phyloP scores from a whole-genome alignment of 331 rosid species.

The Acacia concinna region DNA sequence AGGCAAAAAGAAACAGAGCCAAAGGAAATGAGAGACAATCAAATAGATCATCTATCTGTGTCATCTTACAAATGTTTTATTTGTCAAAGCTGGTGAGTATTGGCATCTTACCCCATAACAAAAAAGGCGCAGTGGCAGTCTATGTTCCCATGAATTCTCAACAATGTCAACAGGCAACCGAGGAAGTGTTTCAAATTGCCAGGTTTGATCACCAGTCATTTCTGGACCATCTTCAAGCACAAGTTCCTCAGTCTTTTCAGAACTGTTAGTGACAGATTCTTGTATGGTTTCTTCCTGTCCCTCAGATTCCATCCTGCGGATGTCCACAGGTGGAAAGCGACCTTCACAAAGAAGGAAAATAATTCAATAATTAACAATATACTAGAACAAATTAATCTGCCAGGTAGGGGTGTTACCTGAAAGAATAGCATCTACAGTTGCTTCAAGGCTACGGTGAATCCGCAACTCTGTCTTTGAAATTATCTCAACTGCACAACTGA shows the following conservation, averaged over 20 bases:
- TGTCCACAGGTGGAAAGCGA: conserved; percentile 71
- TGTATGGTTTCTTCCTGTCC: conserved; percentile 43
- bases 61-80: conserved; percentile 9
- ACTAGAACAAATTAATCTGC: not conserved
- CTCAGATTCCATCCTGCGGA: conserved; percentile 66
- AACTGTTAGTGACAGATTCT: conserved; percentile 39
- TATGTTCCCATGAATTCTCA: conserved; percentile 51
- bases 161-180: conserved; percentile 43
- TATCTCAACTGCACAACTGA: conserved; percentile 86
- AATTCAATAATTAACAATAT: conserved; percentile 26
- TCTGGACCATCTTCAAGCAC: conserved; percentile 43
- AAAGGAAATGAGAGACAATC: not conserved
- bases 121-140: conserved; percentile 57
- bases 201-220: conserved; percentile 38
- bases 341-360: conserved; percentile 52
- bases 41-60: not conserved
- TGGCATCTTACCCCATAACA: conserved; percentile 78
- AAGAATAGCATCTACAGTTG: conserved; percentile 89
- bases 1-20: not conserved
- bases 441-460: conserved; percentile 83
- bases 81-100: conserved; percentile 21
- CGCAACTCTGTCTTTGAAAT: conserved; percentile 85
- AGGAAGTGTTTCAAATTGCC: conserved; percentile 37
- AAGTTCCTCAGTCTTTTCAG: conserved; percentile 41
- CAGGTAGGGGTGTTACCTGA: conserved; percentile 45